These are phyloP conservation scores for Parasitella parasitica DNA, from an alignment of 371 early-diverging fungal genomes.

Conservation along the genomic window DNA sequence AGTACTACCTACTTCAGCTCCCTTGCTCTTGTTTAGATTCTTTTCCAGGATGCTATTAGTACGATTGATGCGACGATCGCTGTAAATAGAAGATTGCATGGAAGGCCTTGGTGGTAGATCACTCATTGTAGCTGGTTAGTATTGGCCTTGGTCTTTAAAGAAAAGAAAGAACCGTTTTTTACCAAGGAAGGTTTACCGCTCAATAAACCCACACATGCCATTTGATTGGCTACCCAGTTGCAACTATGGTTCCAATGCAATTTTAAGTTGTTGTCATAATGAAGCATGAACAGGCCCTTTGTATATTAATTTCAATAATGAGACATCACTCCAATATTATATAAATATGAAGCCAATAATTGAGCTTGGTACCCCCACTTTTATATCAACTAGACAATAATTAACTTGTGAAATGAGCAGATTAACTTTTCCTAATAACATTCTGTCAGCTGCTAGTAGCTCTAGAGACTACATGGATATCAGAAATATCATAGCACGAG, in stretches of 20 bases:
- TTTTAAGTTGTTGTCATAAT: too few species aligned
- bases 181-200: neutral
- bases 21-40: conserved; percentile 63
- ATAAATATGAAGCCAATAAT: too few species aligned
- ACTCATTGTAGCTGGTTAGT: conserved; percentile 14
- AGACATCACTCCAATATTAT: too few species aligned
- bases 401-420: neutral
- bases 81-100: conserved; percentile 42
- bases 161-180: too few species aligned
- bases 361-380: too few species aligned
- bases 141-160: neutral
- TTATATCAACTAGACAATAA: too few species aligned
- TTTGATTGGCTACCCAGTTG: too few species aligned
- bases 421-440: neutral
- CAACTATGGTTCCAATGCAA: too few species aligned
- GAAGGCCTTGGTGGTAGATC: conserved; percentile 31
- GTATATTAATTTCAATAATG: too few species aligned
- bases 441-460: neutral
- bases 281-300: too few species aligned
- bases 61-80: conserved; percentile 28
- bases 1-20: conserved; percentile 51
- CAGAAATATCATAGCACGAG: neutral
- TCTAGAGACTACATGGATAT: neutral
- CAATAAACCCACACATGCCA: neutral
- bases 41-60: conserved; percentile 60